Base-by-base conservation (phyloP, 2,329 filamentous ascomycete species). In the Aspergillus carbonarius region DNA sequence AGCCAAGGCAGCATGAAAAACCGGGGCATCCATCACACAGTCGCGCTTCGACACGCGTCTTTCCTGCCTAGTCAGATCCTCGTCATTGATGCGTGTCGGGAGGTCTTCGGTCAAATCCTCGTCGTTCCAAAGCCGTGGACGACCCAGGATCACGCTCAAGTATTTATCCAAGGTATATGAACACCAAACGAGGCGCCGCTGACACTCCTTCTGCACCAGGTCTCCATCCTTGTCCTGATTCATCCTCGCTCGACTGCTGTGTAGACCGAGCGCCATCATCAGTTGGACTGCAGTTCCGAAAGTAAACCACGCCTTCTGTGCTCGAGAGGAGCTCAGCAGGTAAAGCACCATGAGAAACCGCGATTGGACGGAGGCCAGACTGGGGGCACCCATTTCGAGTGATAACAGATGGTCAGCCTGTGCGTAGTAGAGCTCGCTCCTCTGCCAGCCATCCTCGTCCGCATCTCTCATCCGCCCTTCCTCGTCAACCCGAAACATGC, bases 41-140 rank as follows among this genome's bases (percentile, higher is more conserved):
- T 68, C 65, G n/a, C 60, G 55, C 9, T 58, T 62, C 2, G 54
- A 47, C 1, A 56, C 30, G 10, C 35, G 35, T 17, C 44, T 58
- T 9, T 23, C 32, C 10, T 49, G 52, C 1, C 55, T 18, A 1
- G 60, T 56, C n/a, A 66, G 56, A 10, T 65, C 61, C 13, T 63
- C 57, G 12, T 68, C 66, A 47, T 63, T 63, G 10, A 60, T 55
- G 20, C 60, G 39, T 2, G 60, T 56, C 2, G 83, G 84, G n/a
- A 82, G 77, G 1, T 80, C 77, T 56, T 86, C 83, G 55, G 86
- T 83, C 35, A 86, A 83, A 42, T 86, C 83, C 8, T 85, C 82
- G 49, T 87, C 84, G 27, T 84, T 83, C 35, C 84, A 84, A 15
- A 83, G 80, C 8, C 82, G 67, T 0, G 84, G 84, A 5, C 84